Conservation (phyloP, 805 yeast species). For the Candida tammaniensis region DNA sequence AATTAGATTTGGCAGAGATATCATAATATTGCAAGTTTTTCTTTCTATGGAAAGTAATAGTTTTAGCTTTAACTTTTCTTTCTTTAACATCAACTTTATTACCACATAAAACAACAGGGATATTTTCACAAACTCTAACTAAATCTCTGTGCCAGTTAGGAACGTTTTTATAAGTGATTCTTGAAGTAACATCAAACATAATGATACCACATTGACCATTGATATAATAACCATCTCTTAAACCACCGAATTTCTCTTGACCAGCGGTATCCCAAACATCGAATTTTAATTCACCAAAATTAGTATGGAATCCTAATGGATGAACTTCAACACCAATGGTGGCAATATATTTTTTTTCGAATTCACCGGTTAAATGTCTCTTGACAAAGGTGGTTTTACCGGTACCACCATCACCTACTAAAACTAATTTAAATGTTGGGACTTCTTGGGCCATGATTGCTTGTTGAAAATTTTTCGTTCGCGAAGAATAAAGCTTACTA, state of each 20-base stretch:
- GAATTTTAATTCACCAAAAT: slow-evolving; percentile 97
- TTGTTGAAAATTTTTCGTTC: slow-evolving; percentile 8
- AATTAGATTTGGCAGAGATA: slow-evolving; percentile 98
- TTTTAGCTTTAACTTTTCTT: slow-evolving; percentile 99
- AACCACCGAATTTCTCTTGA: slow-evolving; percentile 99
- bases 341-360: slow-evolving; percentile 98
- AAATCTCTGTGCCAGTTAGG: slow-evolving; percentile 99
- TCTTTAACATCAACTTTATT: slow-evolving; percentile 99
- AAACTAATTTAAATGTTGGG: slow-evolving; percentile 96
- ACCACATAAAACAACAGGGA: slow-evolving; percentile 98
- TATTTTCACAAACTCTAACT: slow-evolving; percentile 99
- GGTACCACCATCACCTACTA: slow-evolving; percentile 99
- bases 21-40: slow-evolving; percentile 99
- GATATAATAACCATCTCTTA: slow-evolving; percentile 99
- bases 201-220: slow-evolving; percentile 99
- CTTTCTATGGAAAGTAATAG: slow-evolving; percentile 99
- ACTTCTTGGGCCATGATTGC: slow-evolving; percentile 67
- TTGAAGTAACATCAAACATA: slow-evolving; percentile 99
- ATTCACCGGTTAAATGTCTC: slow-evolving; percentile 99
- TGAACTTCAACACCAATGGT: slow-evolving; percentile 99
- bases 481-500: too few species aligned
- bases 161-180: slow-evolving; percentile 99
- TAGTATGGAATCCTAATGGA: slow-evolving; percentile 96
- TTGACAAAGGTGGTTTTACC: slow-evolving; percentile 99
- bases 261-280: slow-evolving; percentile 99